Conservation (phyloP, 768 basidiomycete genomes). For the Suillus subalutaceus region DNA sequence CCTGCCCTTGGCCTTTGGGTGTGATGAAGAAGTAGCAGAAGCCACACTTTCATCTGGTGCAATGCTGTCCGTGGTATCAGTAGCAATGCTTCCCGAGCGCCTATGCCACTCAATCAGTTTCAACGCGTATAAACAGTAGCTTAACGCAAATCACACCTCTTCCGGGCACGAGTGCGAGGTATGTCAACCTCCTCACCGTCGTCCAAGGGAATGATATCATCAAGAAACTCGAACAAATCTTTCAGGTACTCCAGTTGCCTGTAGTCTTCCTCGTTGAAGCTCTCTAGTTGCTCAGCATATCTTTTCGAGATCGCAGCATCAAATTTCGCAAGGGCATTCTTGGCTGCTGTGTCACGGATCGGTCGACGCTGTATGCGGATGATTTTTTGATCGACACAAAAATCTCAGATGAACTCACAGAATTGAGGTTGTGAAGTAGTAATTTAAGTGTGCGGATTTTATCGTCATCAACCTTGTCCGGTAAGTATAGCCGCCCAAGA, state of each 20-base stretch:
- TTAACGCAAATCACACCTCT: slow-evolving; percentile 44
- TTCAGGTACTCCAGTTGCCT: slow-evolving; percentile 64
- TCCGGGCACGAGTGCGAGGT: slow-evolving; percentile 44
- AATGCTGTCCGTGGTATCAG: slow-evolving; percentile 42
- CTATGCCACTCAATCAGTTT: slow-evolving; percentile 32
- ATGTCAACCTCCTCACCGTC: slow-evolving; percentile 53
- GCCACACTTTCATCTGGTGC: slow-evolving; percentile 39
- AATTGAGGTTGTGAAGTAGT: slow-evolving; percentile 59
- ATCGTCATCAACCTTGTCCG: slow-evolving; percentile 70
- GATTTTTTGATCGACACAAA: not conserved
- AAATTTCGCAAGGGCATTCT: slow-evolving; percentile 76
- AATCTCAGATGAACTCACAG: slow-evolving; percentile 40
- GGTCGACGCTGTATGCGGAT: slow-evolving; percentile 53
- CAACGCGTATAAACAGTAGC: not conserved
- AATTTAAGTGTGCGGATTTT: slow-evolving; percentile 65
- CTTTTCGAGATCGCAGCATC: slow-evolving; percentile 67
- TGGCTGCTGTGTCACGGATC: slow-evolving; percentile 55
- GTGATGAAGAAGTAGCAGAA: slow-evolving; percentile 31
- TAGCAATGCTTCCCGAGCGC: slow-evolving; percentile 61
- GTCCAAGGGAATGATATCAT: slow-evolving; percentile 70
- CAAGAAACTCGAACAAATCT: slow-evolving; percentile 69
- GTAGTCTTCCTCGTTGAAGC: slow-evolving; percentile 73
- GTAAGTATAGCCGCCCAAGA: slow-evolving; percentile 64
- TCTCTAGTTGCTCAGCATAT: slow-evolving; percentile 69
- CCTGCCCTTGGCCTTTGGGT: slow-evolving; percentile 31